Conservation (phyloP, 129 eudicot species). For the Centella asiatica region DNA sequence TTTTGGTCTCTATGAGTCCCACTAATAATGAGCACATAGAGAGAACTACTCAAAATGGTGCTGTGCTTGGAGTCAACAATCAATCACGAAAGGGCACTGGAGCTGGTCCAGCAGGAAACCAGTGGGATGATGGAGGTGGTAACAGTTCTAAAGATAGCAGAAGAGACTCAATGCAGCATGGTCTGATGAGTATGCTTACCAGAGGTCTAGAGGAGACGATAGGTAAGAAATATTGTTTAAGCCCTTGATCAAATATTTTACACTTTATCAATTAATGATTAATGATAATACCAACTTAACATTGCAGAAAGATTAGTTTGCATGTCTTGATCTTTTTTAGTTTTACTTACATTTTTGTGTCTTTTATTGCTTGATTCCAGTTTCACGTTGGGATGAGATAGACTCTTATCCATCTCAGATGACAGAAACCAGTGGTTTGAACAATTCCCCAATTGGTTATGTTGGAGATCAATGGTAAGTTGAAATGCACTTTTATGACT, state of each 20-base stretch:
- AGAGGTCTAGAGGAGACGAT: conserved; percentile 52
- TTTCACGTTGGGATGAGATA: conserved; percentile 63
- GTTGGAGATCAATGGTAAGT: conserved; percentile 89
- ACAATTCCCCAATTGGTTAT: conserved; percentile 46
- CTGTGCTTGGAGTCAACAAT: conserved; percentile 26
- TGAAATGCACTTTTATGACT: not conserved
- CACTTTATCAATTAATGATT: not conserved
- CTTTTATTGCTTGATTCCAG: conserved; percentile 36
- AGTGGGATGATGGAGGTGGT: conserved; percentile 12
- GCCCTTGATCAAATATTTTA: not conserved
- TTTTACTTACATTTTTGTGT: not conserved
- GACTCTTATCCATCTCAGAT: conserved; percentile 21
- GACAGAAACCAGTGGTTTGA: conserved; percentile 13
- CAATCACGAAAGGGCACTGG: not conserved
- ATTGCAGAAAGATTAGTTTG: not conserved
- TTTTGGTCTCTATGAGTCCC: not conserved
- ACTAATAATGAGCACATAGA: conserved; percentile 26
- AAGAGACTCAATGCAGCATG: conserved; percentile 18
- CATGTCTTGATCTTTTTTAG: not conserved
- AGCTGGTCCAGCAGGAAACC: conserved; percentile 5
- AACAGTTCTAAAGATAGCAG: conserved; percentile 12
- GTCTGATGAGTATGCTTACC: conserved; percentile 54
- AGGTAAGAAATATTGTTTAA: conserved; percentile 20
- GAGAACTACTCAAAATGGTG: conserved; percentile 29
- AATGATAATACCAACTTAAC: not conserved